Percentiles rank a stretch among this genome's conserved stretches.
Evolutionary conservation across 2,329 filamentous ascomycete genomes (phyloP).

Genomic region (Cadophora luteo-olivacea): DNA sequence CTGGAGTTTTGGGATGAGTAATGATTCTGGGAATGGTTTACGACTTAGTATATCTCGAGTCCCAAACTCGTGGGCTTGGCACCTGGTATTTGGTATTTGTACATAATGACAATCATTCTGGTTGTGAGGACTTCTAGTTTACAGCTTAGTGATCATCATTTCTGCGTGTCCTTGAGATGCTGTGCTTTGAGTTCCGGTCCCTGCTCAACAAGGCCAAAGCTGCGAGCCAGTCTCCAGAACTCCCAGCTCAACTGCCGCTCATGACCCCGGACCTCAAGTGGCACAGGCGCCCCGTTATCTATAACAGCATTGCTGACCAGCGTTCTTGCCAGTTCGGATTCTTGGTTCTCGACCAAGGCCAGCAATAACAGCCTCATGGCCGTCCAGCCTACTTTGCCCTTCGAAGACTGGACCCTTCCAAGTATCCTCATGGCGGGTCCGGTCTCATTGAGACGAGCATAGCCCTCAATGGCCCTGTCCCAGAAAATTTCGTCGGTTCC

Average conservation of each 20-base stretch:
- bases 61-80: not conserved
- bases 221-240: conserved; percentile 42
- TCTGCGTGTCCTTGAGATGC: not conserved
- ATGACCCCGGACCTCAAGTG: conserved; percentile 33
- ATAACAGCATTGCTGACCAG: conserved; percentile 41
- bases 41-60: too few relatives aligned
- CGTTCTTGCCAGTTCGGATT: conserved; percentile 42
- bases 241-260: conserved; percentile 36
- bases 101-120: not conserved
- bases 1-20: conserved; percentile 1
- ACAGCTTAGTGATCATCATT: not conserved
- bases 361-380: conserved; percentile 40
- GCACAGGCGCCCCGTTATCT: conserved; percentile 36
- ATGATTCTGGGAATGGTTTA: not conserved
- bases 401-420: conserved; percentile 48
- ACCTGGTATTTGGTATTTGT: not conserved
- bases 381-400: conserved; percentile 37
- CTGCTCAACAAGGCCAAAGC: conserved; percentile 35
- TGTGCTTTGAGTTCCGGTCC: conserved; percentile 9
- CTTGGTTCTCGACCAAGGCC: conserved; percentile 40
- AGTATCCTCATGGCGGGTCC: conserved; percentile 57
- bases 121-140: not conserved
- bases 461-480: conserved; percentile 74
- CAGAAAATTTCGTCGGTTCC: conserved; percentile 65
- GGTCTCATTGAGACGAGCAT: conserved; percentile 60